A percentile compares a stretch with the other conserved stretches of the same genome.
Conservation (phyloP, 495 filamentous ascomycete species). For the Trichoderma asperelloides region DNA sequence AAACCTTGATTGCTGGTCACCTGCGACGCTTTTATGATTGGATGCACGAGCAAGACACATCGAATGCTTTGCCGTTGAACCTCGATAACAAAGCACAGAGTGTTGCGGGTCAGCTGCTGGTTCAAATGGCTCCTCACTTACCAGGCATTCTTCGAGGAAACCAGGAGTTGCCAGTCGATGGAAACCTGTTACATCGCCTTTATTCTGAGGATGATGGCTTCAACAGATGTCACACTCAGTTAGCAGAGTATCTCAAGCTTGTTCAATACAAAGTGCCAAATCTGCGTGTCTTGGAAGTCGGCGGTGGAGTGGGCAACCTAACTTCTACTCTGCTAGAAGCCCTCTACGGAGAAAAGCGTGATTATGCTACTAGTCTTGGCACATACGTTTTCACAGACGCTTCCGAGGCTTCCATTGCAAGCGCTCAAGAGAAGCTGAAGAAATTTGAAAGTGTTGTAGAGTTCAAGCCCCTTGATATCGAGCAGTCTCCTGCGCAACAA, state of each 20-base stretch:
- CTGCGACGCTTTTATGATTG: neutral
- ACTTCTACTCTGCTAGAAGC: slow-evolving; percentile 14
- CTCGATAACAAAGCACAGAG: neutral
- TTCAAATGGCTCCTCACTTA: neutral
- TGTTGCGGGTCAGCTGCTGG: neutral
- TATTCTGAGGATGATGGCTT: neutral
- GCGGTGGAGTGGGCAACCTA: slow-evolving; percentile 10
- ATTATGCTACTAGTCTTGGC: neutral
- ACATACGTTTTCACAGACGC: slow-evolving; percentile 2
- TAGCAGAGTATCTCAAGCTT: slow-evolving; percentile 8
- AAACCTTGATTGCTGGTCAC: neutral
- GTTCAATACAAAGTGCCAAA: slow-evolving; percentile 23
- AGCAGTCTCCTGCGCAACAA: slow-evolving; percentile 22
- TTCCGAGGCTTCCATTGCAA: neutral
- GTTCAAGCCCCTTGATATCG: slow-evolving; percentile 22
- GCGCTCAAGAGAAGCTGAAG: neutral
- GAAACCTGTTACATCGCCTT: slow-evolving; percentile 12
- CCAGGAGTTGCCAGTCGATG: slow-evolving; percentile 17
- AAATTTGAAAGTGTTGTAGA: slow-evolving; percentile 15
- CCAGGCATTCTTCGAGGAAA: slow-evolving; percentile 7
- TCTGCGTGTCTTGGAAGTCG: slow-evolving; percentile 17
- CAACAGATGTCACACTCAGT: neutral
- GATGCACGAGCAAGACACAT: neutral
- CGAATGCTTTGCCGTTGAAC: neutral
- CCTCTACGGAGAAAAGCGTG: slow-evolving; percentile 15